Evolutionary conservation across 176 grass and related monocot genomes (phyloP).

Genomic region (Oryza meyeriana): DNA sequence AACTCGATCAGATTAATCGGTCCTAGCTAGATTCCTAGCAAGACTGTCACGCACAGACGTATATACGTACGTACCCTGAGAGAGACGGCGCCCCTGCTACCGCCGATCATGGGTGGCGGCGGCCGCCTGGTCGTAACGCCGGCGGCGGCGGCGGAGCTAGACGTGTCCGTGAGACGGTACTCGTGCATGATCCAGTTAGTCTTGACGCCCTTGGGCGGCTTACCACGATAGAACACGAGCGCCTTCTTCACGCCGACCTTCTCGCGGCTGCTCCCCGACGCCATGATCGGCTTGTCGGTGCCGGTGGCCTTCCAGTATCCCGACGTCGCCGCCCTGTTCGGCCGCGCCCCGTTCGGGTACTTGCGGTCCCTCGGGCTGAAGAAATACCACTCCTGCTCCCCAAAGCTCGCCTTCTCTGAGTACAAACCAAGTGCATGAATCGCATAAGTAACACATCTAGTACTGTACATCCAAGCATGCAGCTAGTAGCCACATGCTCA

Average conservation of each 20-base stretch:
- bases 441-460: not conserved
- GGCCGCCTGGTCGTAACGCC: not conserved
- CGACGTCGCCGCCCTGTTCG: constrained; percentile 81
- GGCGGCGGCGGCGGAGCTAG: constrained; percentile 6
- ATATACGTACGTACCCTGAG: constrained; percentile 58
- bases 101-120: not conserved
- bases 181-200: constrained; percentile 99
- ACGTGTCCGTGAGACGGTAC: constrained; percentile 57
- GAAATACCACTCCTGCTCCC: constrained; percentile 95
- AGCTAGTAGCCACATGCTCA: not conserved
- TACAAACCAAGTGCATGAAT: not conserved
- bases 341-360: constrained; percentile 87
- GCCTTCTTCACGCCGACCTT: constrained; percentile 96
- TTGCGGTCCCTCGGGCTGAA: constrained; percentile 96
- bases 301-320: constrained; percentile 98
- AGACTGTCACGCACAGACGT: not conserved
- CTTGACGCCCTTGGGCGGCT: constrained; percentile 69
- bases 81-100: constrained; percentile 40
- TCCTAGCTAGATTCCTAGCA: not conserved
- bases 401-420: constrained; percentile 84
- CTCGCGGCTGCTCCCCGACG: constrained; percentile 34
- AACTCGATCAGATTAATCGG: constrained; percentile 9
- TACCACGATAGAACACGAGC: constrained; percentile 91
- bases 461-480: not conserved
- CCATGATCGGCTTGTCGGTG: constrained; percentile 81